Base-by-base conservation (phyloP, 1,284 basidiomycete genomes). In the Ganoderma meredithae region DNA sequence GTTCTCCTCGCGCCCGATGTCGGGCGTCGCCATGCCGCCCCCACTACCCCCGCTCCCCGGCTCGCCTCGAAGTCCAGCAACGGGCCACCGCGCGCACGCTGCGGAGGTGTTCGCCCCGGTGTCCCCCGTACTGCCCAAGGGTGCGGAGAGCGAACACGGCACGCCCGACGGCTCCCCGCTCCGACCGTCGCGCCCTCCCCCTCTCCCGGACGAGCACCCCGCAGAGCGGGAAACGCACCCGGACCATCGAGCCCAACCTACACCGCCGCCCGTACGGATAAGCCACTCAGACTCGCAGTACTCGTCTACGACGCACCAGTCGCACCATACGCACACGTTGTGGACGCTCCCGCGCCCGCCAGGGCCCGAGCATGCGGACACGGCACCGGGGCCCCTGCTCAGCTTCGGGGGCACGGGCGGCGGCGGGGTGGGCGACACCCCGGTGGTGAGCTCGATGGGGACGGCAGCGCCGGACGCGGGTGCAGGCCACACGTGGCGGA, bases 401-500 rank as follows among this genome's bases (percentile, higher is more conserved):
- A 63, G 60, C 41, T 72, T 44, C 33, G 71, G 68, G 4, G 58
- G 64, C 43, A 31, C 63, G 36, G 67, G 67, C 39, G 64, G 66
- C 39, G 71, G 69, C 49, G 67, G 70, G 55, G 66, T 73, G 22
- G 71, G 65, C 60, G 74, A 75, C 62, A 69, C 70, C 53, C 71
- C 70, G 53, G 64, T 68, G 55, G 68, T 55, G 12, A 22, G 41
- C 41, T 15, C 55, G 43, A 22, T 8, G 60, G 33, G 15, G 43
- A 27, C 55, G 43, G 39, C 44, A 53, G 25, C 55, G n/a, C 25
- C 25, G 43, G 31, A 13, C 60, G 22, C 39, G 59, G 60, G 60
- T 64, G 39, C 65, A 31, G 69, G 56, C 27, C 49, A 53, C 10
- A 71, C 69, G 19, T 73, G 74, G 62, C 88, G 83, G 75, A 82